phyloP scores from a whole-genome alignment of 1,284 basidiomycete species.

The Austroboletus niveus region DNA sequence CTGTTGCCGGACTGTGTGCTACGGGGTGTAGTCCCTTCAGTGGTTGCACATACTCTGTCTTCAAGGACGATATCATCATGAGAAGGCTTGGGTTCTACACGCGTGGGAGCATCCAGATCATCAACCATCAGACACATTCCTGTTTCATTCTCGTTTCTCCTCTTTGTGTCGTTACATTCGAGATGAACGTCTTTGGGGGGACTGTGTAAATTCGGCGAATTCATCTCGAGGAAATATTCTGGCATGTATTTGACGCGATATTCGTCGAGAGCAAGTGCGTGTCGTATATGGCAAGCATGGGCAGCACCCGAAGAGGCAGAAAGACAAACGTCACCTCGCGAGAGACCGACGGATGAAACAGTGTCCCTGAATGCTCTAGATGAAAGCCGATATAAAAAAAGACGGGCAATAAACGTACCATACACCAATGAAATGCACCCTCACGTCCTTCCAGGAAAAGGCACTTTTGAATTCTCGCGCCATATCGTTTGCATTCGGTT shows the following conservation, averaged over 20 bases:
- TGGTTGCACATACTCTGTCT: too few relatives aligned
- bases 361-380: slow-evolving; percentile 16
- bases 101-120: too few relatives aligned
- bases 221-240: slow-evolving; percentile 27
- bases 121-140: too few relatives aligned
- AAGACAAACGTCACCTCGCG: slow-evolving; percentile 22
- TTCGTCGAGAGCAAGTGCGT: slow-evolving; percentile 34
- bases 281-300: slow-evolving; percentile 26
- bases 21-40: too few relatives aligned
- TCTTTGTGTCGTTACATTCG: too few relatives aligned
- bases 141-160: too few relatives aligned
- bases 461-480: slow-evolving; percentile 22
- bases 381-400: not conserved
- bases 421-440: slow-evolving; percentile 33
- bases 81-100: too few relatives aligned
- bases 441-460: slow-evolving; percentile 18
- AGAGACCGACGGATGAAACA: slow-evolving; percentile 30
- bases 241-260: slow-evolving; percentile 37
- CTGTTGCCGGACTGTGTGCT: too few relatives aligned
- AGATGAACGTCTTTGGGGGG: too few relatives aligned
- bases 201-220: not conserved
- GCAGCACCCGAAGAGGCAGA: slow-evolving; percentile 14
- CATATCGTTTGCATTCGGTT: not conserved
- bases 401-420: slow-evolving; percentile 20
- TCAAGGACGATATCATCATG: too few relatives aligned